Base-by-base conservation (phyloP, 257 asterid genomes). In the Ehretia macrophylla region DNA sequence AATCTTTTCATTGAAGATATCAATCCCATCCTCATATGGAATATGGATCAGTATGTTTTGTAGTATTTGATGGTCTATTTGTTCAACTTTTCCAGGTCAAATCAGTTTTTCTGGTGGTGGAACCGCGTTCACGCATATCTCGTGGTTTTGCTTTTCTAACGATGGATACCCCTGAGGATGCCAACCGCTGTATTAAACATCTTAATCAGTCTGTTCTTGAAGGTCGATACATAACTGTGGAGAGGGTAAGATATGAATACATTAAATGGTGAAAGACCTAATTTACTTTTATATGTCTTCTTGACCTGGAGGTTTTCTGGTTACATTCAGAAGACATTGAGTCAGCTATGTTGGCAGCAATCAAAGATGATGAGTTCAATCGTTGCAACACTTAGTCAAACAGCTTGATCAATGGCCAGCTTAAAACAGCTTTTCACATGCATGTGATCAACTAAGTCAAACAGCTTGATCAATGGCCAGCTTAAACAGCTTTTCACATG, bases 251-350 rank as follows among this genome's bases (percentile, higher is more conserved):
- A 51, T 56, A 19, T 49, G 22, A 37, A 14, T 42, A 45, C 10
- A 47, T 58, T 44, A 60, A 68, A 42, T 81, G 68, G 67, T 56
- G 78, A 80, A 57, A 37, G 79, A 58, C 68, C 20, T 9, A 8
- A 62, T 17, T 49, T 71, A 51, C 75, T 68, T 73, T 63, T 72
- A 83, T 70, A 56, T 72, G 79, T 78, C 77, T 75, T 69, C 87
- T 92, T 86, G 87, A 85, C 91, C 84, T 85, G 89, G 82, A 89
- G 90, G 88, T 83, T 85, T 85, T 85, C 83, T 88, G 96, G 91
- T 81, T 83, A 86, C 79, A 78, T 93, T 85, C 96, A 93, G 99
- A 93, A 89, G 85, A 80, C 74, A 81, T 83, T 85, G 88, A 78
- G 75, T 82, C 95, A 89, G 94, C 94, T 77, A 68, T 88, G 87